A percentile compares a stretch with the other conserved stretches of the same genome.
phyloP scores from a whole-genome alignment of 768 basidiomycete species.

The Phlegmacium glaucopus region DNA sequence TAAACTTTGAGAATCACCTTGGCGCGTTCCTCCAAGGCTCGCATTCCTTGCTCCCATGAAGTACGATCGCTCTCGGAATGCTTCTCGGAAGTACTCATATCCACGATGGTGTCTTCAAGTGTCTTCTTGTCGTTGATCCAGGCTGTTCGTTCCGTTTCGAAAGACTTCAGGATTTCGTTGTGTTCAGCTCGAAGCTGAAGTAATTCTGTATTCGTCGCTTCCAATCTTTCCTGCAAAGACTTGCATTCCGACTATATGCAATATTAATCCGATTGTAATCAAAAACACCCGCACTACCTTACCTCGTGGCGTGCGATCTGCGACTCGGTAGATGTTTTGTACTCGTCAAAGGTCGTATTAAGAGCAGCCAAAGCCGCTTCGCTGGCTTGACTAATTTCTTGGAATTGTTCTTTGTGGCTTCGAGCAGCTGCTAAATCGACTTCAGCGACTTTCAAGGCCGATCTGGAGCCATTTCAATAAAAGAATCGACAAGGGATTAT shows the following conservation, averaged over 20 bases:
- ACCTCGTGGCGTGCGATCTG: conserved; percentile 70
- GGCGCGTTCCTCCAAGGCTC: conserved; percentile 63
- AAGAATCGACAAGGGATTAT: not conserved
- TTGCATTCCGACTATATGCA: conserved; percentile 55
- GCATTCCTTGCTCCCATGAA: conserved; percentile 63
- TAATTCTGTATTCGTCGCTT: conserved; percentile 51
- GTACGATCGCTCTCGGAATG: conserved; percentile 59
- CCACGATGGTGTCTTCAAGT: conserved; percentile 79
- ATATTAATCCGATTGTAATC: not conserved
- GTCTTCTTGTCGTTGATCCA: conserved; percentile 80
- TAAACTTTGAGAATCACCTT: conserved; percentile 38
- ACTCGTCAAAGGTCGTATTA: conserved; percentile 76
- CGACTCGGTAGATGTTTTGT: conserved; percentile 68
- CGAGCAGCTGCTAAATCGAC: conserved; percentile 70
- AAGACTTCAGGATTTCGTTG: conserved; percentile 55
- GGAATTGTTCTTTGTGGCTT: conserved; percentile 78
- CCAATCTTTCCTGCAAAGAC: conserved; percentile 61
- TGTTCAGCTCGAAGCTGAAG: conserved; percentile 44
- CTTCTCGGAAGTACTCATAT: conserved; percentile 74
- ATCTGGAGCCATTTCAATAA: conserved; percentile 36
- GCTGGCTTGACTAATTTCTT: conserved; percentile 80
- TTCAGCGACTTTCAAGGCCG: conserved; percentile 72
- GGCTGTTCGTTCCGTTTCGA: conserved; percentile 65
- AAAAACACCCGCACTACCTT: conserved; percentile 27
- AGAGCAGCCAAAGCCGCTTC: conserved; percentile 72